phyloP scores from a whole-genome alignment of 306 rosid genomes.

The Coriaria nepalensis region DNA sequence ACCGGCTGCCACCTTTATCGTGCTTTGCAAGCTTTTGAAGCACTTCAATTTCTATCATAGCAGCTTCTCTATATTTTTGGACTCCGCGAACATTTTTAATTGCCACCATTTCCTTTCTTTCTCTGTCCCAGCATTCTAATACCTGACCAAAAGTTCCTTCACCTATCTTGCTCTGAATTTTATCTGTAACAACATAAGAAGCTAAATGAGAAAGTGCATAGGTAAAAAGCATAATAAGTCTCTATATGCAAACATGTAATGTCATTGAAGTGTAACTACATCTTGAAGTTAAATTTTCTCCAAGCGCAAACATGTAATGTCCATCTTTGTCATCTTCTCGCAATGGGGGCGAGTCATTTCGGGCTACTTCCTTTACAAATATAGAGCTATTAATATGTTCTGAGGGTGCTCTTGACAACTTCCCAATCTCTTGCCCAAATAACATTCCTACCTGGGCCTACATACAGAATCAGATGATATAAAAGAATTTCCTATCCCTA shows the following conservation, averaged over 20 bases:
- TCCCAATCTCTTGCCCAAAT: too few species aligned
- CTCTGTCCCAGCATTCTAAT: slow-evolving; percentile 32
- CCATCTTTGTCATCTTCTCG: slow-evolving; percentile 40
- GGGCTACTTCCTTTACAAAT: slow-evolving; percentile 23
- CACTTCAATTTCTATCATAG: slow-evolving; percentile 35
- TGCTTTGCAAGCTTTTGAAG: slow-evolving; percentile 27
- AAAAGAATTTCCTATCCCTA: too few species aligned
- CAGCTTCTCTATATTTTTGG: slow-evolving; percentile 32
- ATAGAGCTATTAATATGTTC: slow-evolving; percentile 17
- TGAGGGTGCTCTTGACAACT: slow-evolving; percentile 22
- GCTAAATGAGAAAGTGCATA: not conserved
- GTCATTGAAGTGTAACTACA: slow-evolving; percentile 11
- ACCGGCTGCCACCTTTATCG: slow-evolving; percentile 25
- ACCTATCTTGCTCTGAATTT: slow-evolving; percentile 34
- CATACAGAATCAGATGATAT: too few species aligned
- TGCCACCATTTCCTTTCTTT: slow-evolving; percentile 30
- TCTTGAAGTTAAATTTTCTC: slow-evolving; percentile 32
- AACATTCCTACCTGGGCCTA: too few species aligned
- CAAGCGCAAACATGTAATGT: slow-evolving; percentile 25
- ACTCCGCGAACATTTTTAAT: slow-evolving; percentile 28
- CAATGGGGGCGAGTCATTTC: slow-evolving; percentile 37
- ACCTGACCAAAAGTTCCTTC: slow-evolving; percentile 49
- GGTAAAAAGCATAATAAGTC: not conserved
- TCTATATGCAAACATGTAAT: too few species aligned
- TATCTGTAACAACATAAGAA: slow-evolving; percentile 20